Base-by-base conservation (phyloP, 108 stramenopile species). In the Ochromonas danica region DNA sequence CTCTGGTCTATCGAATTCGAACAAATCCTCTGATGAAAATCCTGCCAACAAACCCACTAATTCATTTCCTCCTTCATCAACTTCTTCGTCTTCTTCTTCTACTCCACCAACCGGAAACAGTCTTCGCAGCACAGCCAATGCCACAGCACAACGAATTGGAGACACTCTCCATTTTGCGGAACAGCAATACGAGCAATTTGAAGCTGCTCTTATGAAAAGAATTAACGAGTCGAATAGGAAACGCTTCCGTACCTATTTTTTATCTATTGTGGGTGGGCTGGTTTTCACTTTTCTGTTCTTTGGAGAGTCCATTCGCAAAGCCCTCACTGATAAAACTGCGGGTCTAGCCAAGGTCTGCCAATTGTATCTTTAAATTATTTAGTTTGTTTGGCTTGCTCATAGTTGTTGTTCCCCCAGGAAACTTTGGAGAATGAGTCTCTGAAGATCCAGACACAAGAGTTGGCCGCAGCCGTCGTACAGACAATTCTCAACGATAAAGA, bases 281-380 rank as follows among this genome's bases (percentile, higher is more conserved):
- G 28, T 75, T 36, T 27, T 17, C 22, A 28, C 38, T 6, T 36
- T 75, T 10, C 3, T 27, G 10, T 6, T 75, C 27, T 75, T 75
- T 36, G 72, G 72, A 6, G 36, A 17, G 10, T 6, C 3, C 3
- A 6, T 75, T 6, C 17, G 45, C n/a, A 75, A 75, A 36, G 6
- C 22, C 14, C 40, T 75, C 27, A 33, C 45, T 3, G 51, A 27
- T 6, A 3, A 57, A 36, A 75, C 72, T 28, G 51, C 72, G 14
- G 72, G 25, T 75, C 40, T 75, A 10, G 72, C 72, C 10, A 67
- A n/a, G n/a, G n/a, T n/a, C n/a, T n/a, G n/a, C n/a, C n/a, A n/a
- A n/a, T n/a, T n/a, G n/a, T n/a, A n/a, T n/a, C n/a, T n/a, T n/a
- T n/a, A n/a, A n/a, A n/a, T n/a, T n/a, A n/a, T n/a, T n/a, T n/a